A percentile compares a stretch with the other conserved stretches of the same genome.
Evolutionary conservation across 2,329 filamentous ascomycete genomes (phyloP).

Genomic region (Fusarium musae): DNA sequence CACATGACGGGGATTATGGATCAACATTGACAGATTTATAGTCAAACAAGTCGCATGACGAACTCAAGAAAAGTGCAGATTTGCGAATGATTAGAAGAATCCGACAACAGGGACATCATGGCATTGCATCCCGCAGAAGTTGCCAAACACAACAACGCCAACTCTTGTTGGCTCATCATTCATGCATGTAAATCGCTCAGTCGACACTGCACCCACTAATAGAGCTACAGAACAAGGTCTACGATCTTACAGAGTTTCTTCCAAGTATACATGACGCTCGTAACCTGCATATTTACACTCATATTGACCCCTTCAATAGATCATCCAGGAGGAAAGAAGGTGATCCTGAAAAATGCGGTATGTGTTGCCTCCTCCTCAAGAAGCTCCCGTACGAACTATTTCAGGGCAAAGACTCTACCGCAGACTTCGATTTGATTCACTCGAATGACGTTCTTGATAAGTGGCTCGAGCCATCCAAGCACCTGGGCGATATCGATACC

Average conservation of each 20-base stretch:
- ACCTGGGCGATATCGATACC: slow-evolving; percentile 13
- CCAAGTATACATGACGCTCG: neutral
- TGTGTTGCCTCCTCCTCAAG: fast-evolving
- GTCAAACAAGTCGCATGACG: too few species aligned
- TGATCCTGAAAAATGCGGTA: slow-evolving; percentile 28
- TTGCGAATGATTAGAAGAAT: neutral
- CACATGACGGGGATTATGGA: neutral
- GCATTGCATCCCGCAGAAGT: slow-evolving; percentile 10
- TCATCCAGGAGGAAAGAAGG: slow-evolving; percentile 18
- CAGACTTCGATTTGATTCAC: slow-evolving; percentile 19
- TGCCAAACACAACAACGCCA: slow-evolving; percentile 10
- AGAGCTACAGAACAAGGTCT: neutral
- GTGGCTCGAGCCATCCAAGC: slow-evolving; percentile 12
- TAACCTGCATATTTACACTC: fast-evolving
- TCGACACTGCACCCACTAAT: neutral
- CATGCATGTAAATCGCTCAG: slow-evolving; percentile 5
- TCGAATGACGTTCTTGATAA: slow-evolving; percentile 22
- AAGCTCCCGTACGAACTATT: fast-evolving
- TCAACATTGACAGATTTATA: neutral
- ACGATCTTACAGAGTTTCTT: slow-evolving; percentile 27
- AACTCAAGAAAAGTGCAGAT: neutral
- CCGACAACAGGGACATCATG: neutral
- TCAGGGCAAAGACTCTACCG: slow-evolving; percentile 24
- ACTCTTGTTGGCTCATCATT: slow-evolving; percentile 28
- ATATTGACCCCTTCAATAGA: neutral